Base-by-base conservation (phyloP, 169 alveolate genomes). In the Eimeria praecox region DNA sequence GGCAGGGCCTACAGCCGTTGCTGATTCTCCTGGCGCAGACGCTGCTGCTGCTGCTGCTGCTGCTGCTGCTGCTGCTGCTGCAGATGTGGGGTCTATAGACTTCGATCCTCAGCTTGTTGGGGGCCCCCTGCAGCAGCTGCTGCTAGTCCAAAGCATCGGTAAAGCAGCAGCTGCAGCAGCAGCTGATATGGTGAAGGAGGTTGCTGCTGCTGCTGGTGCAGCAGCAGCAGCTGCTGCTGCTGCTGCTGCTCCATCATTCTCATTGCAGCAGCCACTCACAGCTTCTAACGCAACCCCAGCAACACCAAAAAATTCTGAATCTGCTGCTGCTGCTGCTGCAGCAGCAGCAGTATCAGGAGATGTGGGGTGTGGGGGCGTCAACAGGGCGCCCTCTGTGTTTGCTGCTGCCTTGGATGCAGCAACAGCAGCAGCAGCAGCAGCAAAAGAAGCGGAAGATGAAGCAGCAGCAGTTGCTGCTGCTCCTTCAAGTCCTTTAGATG, bases 1-100 rank as follows among this genome's bases (percentile, higher is more conserved):
- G n/a, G 93, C 83, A 27, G 93, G 93, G 10, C 93, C 93, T 66
- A 59, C 62, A 46, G 93, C 93, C 24, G 93, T 87, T 38, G 93
- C 93, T 38, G 93, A 87, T 22, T 54, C 93, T 35, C 93, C 71
- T 46, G 52, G 56, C 20, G 0, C 82, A 18, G 91, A 83, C 16
- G 30, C 88, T 78, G 88, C 87, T 42, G 87, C 87, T 42, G 56
- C 27, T 49, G 88, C 88, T 83, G 35, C 66, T 46, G 88, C 64
- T 78, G 88, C 88, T 27, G 14, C 30, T 8, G 64, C 10, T 62
- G 22, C 0, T 35, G 33, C 56, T 56, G n/a, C n/a, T n/a, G n/a
- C n/a, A n/a, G n/a, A n/a, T n/a, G n/a, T n/a, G n/a, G n/a, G n/a
- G n/a, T 16, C 6, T 27, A 42, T 3, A 56, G 54, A 42, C 42